A percentile compares a stretch with the other conserved stretches of the same genome.
Conservation (phyloP, 2,329 filamentous ascomycete species). For the Penicillium sp. region DNA sequence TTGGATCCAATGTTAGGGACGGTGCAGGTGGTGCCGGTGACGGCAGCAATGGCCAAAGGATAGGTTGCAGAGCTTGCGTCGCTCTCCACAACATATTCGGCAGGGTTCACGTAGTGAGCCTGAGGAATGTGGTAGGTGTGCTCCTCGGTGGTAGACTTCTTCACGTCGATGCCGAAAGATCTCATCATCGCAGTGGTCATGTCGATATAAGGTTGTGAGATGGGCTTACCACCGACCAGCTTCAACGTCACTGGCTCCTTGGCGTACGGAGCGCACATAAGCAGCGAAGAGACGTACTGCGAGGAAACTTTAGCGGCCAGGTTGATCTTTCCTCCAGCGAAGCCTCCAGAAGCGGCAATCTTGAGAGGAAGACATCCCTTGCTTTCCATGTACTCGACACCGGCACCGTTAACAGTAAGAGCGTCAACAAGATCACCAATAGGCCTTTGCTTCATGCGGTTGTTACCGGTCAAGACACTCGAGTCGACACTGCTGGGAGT, state of each 20-base stretch:
- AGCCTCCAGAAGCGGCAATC: conserved; percentile 77
- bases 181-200: conserved; percentile 99
- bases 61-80: conserved; percentile 98
- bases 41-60: conserved; percentile 87
- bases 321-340: conserved; percentile 83
- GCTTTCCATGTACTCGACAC: conserved; percentile 80
- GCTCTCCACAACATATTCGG: conserved; percentile 88
- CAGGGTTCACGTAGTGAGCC: conserved; percentile 77
- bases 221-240: conserved; percentile 93
- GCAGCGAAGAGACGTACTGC: conserved; percentile 95
- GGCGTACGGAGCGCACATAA: conserved; percentile 96
- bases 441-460: conserved; percentile 92
- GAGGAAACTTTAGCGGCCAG: conserved; percentile 94
- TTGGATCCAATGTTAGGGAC: conserved; percentile 92
- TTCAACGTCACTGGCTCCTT: conserved; percentile 88
- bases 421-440: conserved; percentile 93
- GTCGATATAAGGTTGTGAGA: conserved; percentile 95
- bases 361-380: conserved; percentile 80
- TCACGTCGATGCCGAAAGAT: conserved; percentile 80
- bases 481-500: conserved; percentile 61
- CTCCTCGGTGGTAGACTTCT: conserved; percentile 71
- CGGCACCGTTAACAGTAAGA: conserved; percentile 80
- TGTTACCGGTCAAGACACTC: conserved; percentile 87
- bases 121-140: conserved; percentile 94
- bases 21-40: conserved; percentile 92